phyloP scores from a whole-genome alignment of 2,329 filamentous ascomycete genomes.

The Phialophora chinensis region DNA sequence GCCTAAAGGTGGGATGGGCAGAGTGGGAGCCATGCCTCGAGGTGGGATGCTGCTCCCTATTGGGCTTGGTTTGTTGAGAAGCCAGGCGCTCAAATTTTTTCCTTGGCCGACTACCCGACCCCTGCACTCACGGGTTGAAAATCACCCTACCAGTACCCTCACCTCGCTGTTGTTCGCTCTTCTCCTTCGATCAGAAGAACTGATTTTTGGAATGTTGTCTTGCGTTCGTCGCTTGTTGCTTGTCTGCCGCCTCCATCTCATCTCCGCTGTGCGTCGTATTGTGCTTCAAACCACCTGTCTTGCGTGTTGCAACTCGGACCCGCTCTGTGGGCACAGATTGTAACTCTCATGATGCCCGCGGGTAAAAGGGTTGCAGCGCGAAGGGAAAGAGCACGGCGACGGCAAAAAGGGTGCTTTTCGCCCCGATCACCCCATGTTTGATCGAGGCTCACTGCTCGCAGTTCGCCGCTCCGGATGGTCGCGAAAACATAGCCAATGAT shows the following conservation, averaged over 20 bases:
- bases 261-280: constrained; percentile 1
- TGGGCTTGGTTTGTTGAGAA: constrained; percentile 10
- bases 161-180: not conserved
- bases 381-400: not conserved
- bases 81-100: constrained; percentile 1
- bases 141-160: not conserved
- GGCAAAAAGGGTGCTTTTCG: constrained; percentile 6
- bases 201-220: not conserved
- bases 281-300: not conserved
- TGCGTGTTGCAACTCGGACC: not conserved
- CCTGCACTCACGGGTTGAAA: not conserved
- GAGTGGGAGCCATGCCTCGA: constrained; percentile 13
- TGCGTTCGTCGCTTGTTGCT: not conserved
- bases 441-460: not conserved
- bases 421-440: not conserved
- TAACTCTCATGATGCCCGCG: constrained; percentile 9
- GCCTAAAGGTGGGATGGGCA: constrained; percentile 9
- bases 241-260: not conserved
- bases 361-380: constrained; percentile 6
- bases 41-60: constrained; percentile 16
- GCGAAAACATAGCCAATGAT: not conserved
- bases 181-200: not conserved
- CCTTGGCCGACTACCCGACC: constrained; percentile 2
- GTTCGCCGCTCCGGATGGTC: not conserved
- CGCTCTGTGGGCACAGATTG: not conserved